Evolutionary conservation across 202 grass and related monocot species (phyloP), one percentile per base, ranked within the genome.

Genomic region (Panicum virgatum): DNA sequence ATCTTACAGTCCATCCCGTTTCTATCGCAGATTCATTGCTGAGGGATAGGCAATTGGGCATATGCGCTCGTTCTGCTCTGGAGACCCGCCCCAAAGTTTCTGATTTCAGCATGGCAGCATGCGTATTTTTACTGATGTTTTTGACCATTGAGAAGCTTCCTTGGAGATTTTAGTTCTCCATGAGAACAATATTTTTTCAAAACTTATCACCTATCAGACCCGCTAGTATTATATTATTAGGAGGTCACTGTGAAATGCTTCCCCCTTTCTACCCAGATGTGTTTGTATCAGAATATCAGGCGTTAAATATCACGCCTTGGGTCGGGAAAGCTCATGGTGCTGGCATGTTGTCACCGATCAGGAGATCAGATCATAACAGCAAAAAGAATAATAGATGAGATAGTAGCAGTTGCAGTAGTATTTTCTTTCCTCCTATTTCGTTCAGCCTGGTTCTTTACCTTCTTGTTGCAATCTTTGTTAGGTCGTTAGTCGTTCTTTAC

Each of bases 21-120:
- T 73, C 7, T 79, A 22, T 25, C 0, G 12, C 80, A 79, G 86
- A 59, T 58, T 79, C 60, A 50, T 61, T 58, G 61, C 39, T 79
- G 30, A 42, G 29, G 26, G 32, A 68, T 47, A n/a, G n/a, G n/a
- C n/a, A n/a, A n/a, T n/a, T n/a, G 22, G 11, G 16, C 14, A 27
- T 45, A 14, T 8, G 16, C 23, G 0, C 43, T 18, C 29, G 7
- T 29, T 46, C 67, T 69, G 14, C 25, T 47, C 14, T 73, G 32
- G 14, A 43, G 18, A 63, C 20, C 34, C n/a, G n/a, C n/a, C 7
- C 20, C 46, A 37, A 37, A 56, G 38, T 16, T 26, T 62, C 29
- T 11, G 11, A 13, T 22, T 43, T 18, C 26, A 2, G 11, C 58
- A 7, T 69, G 4, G 30, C 39, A 26, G 13, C 38, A 70, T 54